Base-by-base conservation (phyloP, 2,329 filamentous ascomycete genomes). In the Aspergillus sp. region DNA sequence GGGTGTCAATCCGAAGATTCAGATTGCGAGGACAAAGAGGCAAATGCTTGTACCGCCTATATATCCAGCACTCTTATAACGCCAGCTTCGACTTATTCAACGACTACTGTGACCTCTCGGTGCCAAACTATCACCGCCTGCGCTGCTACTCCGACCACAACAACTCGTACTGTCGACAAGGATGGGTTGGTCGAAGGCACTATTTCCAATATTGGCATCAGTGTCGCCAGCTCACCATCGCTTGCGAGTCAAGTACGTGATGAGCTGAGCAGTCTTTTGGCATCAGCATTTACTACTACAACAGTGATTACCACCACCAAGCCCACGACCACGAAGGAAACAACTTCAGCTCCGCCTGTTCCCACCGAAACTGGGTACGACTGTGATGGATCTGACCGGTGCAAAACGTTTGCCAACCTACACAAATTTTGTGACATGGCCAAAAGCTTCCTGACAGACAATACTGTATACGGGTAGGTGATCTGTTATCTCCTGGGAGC, bases 51-150 rank as follows among this genome's bases (percentile, higher is more conserved):
- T 29, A 65, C 61, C 2, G 61, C 61, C 14, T 59, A 18, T 5
- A 56, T 65, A 24, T 59, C 50, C n/a, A 59, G 53, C 26, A 46
- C 46, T 4, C 53, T 62, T 1, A 54, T 52, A 6, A 60, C 55
- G 4, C 49, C 57, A 3, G 56, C 32, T 3, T 63, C 61, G 5
- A 65, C 61, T 5, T 61, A 61, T 20, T 57, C 63, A 3, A 65
- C 56, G 1, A 53, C 51, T 2, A 62, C 59, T 9, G n/a, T 57
- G 4, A 58, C 59, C 16, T 57, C 49, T 24, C 47, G 20, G 18
- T 64, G 62, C 32, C 24, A 58, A 2, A 65, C 61, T 4, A 65
- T 65, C 36, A 65, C 63, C 20, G 63, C 61, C n/a, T 65, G 62
- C 39, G 20, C 49, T 45, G 63, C 60, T 10, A 22, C 52, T 24